phyloP scores from a whole-genome alignment of 345 rosid genomes.

The Mangifera indica region DNA sequence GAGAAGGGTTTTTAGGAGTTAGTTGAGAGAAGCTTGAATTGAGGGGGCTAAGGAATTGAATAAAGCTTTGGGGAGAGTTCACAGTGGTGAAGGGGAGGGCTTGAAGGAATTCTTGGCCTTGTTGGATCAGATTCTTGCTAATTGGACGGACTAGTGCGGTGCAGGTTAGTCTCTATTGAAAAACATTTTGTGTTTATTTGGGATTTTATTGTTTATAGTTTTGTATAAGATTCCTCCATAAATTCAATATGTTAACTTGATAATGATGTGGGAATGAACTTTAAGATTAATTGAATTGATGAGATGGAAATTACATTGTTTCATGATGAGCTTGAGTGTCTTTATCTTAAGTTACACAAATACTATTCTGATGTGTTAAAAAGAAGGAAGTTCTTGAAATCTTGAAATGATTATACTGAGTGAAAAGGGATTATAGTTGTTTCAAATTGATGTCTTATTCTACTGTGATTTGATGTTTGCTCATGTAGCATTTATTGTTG shows the following conservation, averaged over 20 bases:
- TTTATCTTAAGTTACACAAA: background rate
- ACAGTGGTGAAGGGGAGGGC: background rate
- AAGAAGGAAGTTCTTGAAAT: background rate
- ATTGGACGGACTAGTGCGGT: slow-evolving; percentile 41
- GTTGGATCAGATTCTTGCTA: slow-evolving; percentile 36
- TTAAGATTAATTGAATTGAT: background rate
- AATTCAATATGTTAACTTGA: background rate
- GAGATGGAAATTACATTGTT: too few species aligned
- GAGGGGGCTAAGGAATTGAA: slow-evolving; percentile 41
- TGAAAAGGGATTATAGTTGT: background rate
- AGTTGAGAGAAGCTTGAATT: slow-evolving; percentile 55
- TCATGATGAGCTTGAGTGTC: too few species aligned
- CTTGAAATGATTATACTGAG: background rate
- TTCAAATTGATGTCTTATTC: background rate
- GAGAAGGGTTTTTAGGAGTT: slow-evolving; percentile 34
- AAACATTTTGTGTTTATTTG: background rate
- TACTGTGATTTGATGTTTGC: background rate
- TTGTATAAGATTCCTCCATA: background rate
- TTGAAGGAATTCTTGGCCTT: slow-evolving; percentile 22
- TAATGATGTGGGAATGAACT: background rate
- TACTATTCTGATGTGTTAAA: background rate
- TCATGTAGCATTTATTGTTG: background rate
- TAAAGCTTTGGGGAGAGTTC: slow-evolving; percentile 26
- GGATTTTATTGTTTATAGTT: background rate
- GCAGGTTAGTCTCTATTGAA: slow-evolving; percentile 11